These are phyloP conservation scores for Ailanthus altissimus DNA, from an alignment of 345 rosid genomes.

Conservation along the genomic window DNA sequence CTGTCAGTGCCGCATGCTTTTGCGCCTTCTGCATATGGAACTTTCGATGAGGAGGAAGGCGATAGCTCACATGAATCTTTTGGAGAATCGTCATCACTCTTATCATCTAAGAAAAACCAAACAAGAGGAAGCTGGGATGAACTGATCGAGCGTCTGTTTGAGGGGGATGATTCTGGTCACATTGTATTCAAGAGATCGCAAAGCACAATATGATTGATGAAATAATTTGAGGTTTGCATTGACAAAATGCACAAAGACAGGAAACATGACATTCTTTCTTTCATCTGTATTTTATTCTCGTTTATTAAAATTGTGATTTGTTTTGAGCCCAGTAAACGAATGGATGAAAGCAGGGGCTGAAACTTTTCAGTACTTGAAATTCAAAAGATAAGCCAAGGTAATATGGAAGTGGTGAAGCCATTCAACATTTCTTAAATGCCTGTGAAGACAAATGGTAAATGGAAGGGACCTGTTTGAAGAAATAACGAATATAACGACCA, in stretches of 20 bases:
- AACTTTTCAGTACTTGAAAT: background rate
- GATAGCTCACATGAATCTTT: conserved; percentile 35
- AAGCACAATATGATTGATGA: conserved; percentile 19
- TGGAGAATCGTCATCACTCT: conserved; percentile 41
- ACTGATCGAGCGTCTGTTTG: conserved; percentile 67
- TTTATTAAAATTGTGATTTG: background rate
- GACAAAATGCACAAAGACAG: no score
- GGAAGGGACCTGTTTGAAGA: background rate
- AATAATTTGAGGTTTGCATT: background rate
- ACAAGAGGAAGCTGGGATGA: conserved; percentile 68
- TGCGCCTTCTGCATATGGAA: conserved; percentile 69
- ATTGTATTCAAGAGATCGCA: conserved; percentile 51
- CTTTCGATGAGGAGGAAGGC: conserved; percentile 62
- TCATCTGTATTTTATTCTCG: conserved; percentile 24
- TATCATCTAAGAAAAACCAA: conserved; percentile 32
- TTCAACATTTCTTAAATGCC: background rate
- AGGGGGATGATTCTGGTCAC: conserved; percentile 67
- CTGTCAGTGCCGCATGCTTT: conserved; percentile 74
- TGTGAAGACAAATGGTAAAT: background rate
- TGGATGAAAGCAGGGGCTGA: background rate
- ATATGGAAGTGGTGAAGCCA: background rate
- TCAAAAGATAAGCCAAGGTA: no score
- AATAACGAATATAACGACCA: background rate
- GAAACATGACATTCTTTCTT: conserved; percentile 18
- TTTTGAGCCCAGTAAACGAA: background rate